Evolutionary conservation across 1,139 yeast genomes (phyloP), one percentile per base, ranked within the genome.

Genomic region (Blastobotrys buckinghamii): DNA sequence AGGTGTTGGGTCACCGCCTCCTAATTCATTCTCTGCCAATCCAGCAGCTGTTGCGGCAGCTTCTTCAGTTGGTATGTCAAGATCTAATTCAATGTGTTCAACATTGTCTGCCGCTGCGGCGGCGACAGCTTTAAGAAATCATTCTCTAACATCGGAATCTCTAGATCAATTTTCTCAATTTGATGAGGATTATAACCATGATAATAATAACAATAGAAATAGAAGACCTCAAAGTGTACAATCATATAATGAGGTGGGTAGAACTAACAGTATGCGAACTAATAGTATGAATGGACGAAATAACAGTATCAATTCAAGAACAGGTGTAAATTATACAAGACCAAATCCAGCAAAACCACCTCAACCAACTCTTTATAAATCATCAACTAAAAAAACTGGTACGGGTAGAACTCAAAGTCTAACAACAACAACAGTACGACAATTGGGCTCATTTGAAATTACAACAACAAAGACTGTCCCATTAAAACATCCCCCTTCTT

Each of bases 41-140:
- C 59, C 64, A 15, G 60, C 63, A 8, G 76, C 77, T 1, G 49
- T 73, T 15, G 76, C 76, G 13, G 77, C 78, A 36, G 77, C 76
- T 62, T 70, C 74, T 6, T 64, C 70, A 22, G 75, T 57, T 8
- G 53, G 53, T 20, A 29, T 34, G 20, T 45, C 53, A 7, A 52
- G 56, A 13, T 32, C 50, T 27, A 46, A 36, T 29, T 52, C 59
- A 19, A 49, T 47, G 27, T 47, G 47, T 26, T 50, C 57, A 24
- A 38, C 39, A 32, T 50, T 59, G 42, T 55, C 62, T 32, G 55
- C 65, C 40, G 60, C 64, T 12, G 70, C 70, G 3, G 70, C 70
- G 1, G 70, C 70, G 12, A 62, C 68, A 39, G 70, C 70, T 8
- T 50, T 66, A 16, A 56, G 65, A 15, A 53, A 67, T n/a, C 68